Percentiles rank a stretch among this genome's conserved stretches.
These are phyloP conservation scores for Paraconiothyrium sp. DNA, from an alignment of 2,329 filamentous ascomycete genomes.

Conservation along the genomic window DNA sequence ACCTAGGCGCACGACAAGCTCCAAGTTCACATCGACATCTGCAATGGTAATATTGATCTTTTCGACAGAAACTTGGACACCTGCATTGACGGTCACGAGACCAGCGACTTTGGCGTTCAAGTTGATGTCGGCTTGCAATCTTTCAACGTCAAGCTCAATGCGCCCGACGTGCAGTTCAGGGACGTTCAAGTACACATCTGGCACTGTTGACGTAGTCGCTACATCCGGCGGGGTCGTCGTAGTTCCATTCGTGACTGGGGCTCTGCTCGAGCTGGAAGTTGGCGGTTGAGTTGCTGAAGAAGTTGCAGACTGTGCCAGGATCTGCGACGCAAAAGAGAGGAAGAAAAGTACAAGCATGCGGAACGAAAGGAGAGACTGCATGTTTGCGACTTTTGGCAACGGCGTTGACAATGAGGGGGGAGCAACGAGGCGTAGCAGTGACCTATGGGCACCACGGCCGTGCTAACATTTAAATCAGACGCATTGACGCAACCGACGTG, in stretches of 20 bases:
- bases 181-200: conserved; percentile 67
- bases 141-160: conserved; percentile 69
- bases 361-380: conserved; percentile 44
- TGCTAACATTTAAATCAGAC: conserved; percentile 28
- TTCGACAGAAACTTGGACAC: conserved; percentile 57
- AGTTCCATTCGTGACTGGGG: conserved; percentile 31
- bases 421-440: conserved; percentile 26
- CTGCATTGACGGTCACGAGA: conserved; percentile 63
- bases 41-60: conserved; percentile 70
- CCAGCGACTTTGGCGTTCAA: conserved; percentile 68
- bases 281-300: conserved; percentile 36
- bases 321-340: conserved; percentile 34
- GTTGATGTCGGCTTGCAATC: conserved; percentile 67
- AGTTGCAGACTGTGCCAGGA: conserved; percentile 41
- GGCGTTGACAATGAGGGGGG: conserved; percentile 17
- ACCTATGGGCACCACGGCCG: conserved; percentile 25
- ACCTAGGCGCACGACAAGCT: conserved; percentile 68
- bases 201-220: conserved; percentile 49
- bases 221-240: conserved; percentile 38
- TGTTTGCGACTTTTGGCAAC: conserved; percentile 31
- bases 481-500: conserved; percentile 4
- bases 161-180: conserved; percentile 66
- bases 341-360: conserved; percentile 46
- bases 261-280: conserved; percentile 37
- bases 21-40: conserved; percentile 67